These are phyloP conservation scores for Penicillium salamii DNA, from an alignment of 495 filamentous ascomycete genomes.

Conservation along the genomic window DNA sequence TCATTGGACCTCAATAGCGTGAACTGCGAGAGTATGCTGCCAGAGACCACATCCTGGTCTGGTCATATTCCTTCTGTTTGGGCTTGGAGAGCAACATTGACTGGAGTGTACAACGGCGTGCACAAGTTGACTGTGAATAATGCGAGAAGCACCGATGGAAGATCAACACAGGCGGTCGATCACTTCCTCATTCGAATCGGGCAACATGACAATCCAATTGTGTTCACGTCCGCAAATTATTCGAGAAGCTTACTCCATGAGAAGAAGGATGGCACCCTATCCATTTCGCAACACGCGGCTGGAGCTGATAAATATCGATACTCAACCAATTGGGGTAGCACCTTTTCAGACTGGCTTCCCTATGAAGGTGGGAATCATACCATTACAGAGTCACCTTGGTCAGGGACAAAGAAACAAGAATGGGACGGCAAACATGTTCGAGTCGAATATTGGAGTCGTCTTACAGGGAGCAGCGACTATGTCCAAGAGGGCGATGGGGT, in stretches of 20 bases:
- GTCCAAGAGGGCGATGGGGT: slow-evolving; percentile 59
- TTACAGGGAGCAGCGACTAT: slow-evolving; percentile 63
- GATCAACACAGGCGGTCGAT: slow-evolving; percentile 46
- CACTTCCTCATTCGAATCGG: slow-evolving; percentile 59
- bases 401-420: slow-evolving; percentile 56
- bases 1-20: slow-evolving; percentile 40
- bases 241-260: slow-evolving; percentile 47
- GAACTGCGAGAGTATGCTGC: slow-evolving; percentile 35
- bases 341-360: slow-evolving; percentile 56
- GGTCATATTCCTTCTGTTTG: slow-evolving; percentile 56
- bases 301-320: slow-evolving; percentile 66
- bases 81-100: slow-evolving; percentile 52
- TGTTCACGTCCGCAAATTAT: slow-evolving; percentile 60
- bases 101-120: slow-evolving; percentile 62
- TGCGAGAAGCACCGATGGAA: slow-evolving; percentile 35
- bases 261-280: slow-evolving; percentile 39
- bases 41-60: slow-evolving; percentile 26
- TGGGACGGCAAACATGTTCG: slow-evolving; percentile 67
- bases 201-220: slow-evolving; percentile 56
- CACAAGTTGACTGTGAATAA: slow-evolving; percentile 61
- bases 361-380: slow-evolving; percentile 52
- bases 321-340: slow-evolving; percentile 58
- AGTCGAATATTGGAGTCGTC: slow-evolving; percentile 66
- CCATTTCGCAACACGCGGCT: slow-evolving; percentile 56
- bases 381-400: slow-evolving; percentile 51